phyloP scores from a whole-genome alignment of 352 stramenopile genomes.

The Phytopythium aichiense region DNA sequence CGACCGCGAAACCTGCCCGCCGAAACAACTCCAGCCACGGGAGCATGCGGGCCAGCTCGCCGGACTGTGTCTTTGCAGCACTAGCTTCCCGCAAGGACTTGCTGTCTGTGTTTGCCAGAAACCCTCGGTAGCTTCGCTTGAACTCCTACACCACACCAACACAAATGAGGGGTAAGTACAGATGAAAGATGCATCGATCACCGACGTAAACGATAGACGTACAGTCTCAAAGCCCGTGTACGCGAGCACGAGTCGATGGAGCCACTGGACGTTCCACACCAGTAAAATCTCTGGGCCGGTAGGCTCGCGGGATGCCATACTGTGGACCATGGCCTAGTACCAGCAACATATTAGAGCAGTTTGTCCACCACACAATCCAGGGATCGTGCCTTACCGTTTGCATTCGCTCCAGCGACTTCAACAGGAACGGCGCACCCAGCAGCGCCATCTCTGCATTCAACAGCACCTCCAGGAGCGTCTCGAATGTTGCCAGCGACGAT shows the following conservation, averaged over 20 bases:
- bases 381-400: constrained; percentile 34
- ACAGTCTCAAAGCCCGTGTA: constrained; percentile 61
- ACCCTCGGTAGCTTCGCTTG: constrained; percentile 13
- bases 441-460: constrained; percentile 52
- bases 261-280: constrained; percentile 65
- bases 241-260: constrained; percentile 53
- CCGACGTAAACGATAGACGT: constrained; percentile 9
- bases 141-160: constrained; percentile 12
- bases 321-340: constrained; percentile 43
- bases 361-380: not conserved
- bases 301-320: constrained; percentile 51
- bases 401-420: constrained; percentile 60
- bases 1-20: constrained; percentile 41
- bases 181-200: not conserved
- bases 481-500: constrained; percentile 57
- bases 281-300: constrained; percentile 57
- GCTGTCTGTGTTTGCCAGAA: constrained; percentile 14
- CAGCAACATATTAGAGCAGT: constrained; percentile 1
- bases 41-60: constrained; percentile 28
- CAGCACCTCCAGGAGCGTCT: constrained; percentile 72
- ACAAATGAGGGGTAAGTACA: not conserved
- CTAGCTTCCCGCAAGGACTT: constrained; percentile 6
- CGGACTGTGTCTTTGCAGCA: constrained; percentile 2
- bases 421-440: constrained; percentile 51
- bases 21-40: constrained; percentile 74